Evolutionary conservation across 164 flowering plant genomes (phyloP).

Genomic region (Amborella trichopoda): DNA sequence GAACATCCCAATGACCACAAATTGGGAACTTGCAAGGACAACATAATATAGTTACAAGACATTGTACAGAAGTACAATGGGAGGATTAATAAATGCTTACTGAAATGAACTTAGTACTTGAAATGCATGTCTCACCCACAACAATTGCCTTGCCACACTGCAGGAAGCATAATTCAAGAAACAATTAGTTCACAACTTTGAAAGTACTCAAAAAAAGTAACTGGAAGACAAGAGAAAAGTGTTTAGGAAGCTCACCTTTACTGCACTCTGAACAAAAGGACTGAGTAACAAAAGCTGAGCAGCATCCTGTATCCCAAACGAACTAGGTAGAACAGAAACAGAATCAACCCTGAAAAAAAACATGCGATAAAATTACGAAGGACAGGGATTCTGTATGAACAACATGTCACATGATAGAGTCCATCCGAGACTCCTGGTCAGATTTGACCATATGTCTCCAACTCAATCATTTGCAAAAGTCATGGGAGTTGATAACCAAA

Average conservation of each 20-base stretch:
- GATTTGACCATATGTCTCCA: too few relatives aligned
- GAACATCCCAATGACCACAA: too few relatives aligned
- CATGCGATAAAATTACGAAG: background rate
- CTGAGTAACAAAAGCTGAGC: conserved; percentile 61
- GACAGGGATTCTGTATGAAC: too few relatives aligned
- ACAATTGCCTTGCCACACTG: conserved; percentile 66
- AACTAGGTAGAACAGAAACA: conserved; percentile 70
- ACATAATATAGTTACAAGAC: conserved; percentile 4
- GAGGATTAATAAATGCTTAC: conserved; percentile 28
- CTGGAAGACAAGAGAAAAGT: background rate
- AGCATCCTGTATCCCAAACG: conserved; percentile 74
- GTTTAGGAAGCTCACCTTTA: conserved; percentile 40
- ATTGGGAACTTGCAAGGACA: too few relatives aligned
- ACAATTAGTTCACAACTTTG: background rate
- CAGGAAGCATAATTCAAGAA: background rate
- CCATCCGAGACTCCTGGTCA: too few relatives aligned
- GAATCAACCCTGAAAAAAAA: conserved; percentile 62
- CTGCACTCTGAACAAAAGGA: conserved; percentile 58
- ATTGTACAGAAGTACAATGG: too few relatives aligned
- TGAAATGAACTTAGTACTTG: conserved; percentile 69
- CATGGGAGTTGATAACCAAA: too few relatives aligned
- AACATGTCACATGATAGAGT: too few relatives aligned
- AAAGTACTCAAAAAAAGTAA: background rate
- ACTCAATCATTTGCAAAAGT: too few relatives aligned
- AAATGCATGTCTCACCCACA: conserved; percentile 63